Evolutionary conservation across 768 basidiomycete genomes (phyloP).

Genomic region (Termitomyces bulborhizus): DNA sequence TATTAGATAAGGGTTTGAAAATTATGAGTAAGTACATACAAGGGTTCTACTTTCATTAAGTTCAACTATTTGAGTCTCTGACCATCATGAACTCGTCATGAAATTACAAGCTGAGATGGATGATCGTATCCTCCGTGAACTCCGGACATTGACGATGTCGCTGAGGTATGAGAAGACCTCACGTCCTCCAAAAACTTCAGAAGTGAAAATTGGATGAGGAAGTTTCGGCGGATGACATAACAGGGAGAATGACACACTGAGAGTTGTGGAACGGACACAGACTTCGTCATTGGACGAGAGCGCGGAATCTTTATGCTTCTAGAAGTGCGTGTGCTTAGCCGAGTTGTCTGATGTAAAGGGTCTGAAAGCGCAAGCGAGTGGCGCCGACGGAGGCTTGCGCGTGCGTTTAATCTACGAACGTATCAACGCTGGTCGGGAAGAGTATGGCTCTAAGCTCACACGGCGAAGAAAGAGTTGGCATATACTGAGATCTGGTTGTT

Average conservation of each 20-base stretch:
- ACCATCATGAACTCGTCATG: too few relatives aligned
- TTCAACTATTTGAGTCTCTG: too few relatives aligned
- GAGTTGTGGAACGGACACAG: not conserved
- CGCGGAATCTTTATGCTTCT: not conserved
- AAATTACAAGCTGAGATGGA: too few relatives aligned
- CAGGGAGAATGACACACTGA: not conserved
- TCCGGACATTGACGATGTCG: not conserved
- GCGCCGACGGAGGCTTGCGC: slow-evolving; percentile 5
- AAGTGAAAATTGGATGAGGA: not conserved
- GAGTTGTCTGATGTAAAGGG: not conserved
- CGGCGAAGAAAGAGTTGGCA: slow-evolving; percentile 9
- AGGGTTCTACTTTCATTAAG: too few relatives aligned
- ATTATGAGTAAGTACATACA: too few relatives aligned
- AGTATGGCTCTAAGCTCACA: not conserved
- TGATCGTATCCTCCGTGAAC: too few relatives aligned
- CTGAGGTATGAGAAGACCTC: not conserved
- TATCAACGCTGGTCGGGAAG: not conserved
- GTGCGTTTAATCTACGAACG: slow-evolving; percentile 1
- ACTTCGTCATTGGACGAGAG: not conserved
- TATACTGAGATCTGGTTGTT: not conserved
- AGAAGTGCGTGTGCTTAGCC: not conserved
- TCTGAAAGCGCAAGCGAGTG: not conserved
- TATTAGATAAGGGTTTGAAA: too few relatives aligned
- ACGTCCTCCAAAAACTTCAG: not conserved
- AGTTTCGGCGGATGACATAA: not conserved